Evolutionary conservation across 1,284 basidiomycete genomes (phyloP), one percentile per base, ranked within the genome.

Genomic region (Volvariella volvacea): DNA sequence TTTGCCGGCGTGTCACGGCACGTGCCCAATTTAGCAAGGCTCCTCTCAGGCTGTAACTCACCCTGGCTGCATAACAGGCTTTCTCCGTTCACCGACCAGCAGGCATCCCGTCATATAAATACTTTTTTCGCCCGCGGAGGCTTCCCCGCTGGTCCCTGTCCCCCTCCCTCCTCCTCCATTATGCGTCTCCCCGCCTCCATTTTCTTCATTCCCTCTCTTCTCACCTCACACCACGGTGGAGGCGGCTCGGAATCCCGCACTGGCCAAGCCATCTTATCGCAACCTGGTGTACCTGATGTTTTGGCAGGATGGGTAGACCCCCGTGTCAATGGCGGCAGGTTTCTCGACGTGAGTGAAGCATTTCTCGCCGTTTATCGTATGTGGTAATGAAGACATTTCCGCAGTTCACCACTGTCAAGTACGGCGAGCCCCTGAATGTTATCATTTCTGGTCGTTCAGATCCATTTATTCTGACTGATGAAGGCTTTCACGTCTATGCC

Each of bases 361-460:
- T 53, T 54, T 78, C 61, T 22, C n/a, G 8, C 6, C n/a, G 4
- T 15, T 16, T 31, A 9, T 9, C 22, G 6, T 12, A 6, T 6
- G 6, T 28, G 6, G 3, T 21, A 9, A 2, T 21, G 30, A 32
- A 28, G 22, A 6, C 7, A 7, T 44, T 22, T 28, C 42, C 36
- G 19, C 47, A 88, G 86, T 88, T 71, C 59, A 80, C 83, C 3
- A 78, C 72, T 3, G 71, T 69, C 41, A 73, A 73, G 62, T 76
- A 66, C 39, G 85, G 85, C 22, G 86, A 88, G 61, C 86, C 86
- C 17, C 60, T 88, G 46, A 88, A 88, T 51, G 74, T 74, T 28
- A 73, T 74, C 47, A 72, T 74, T 41, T 73, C 70, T 36, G 83
- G 74, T 25, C 61, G 67, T 33, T 88, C 83, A 17, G 83, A 87